A percentile compares a stretch with the other conserved stretches of the same genome.
These are phyloP conservation scores for Plantago major DNA, from an alignment of 257 asterid genomes.

Conservation along the genomic window DNA sequence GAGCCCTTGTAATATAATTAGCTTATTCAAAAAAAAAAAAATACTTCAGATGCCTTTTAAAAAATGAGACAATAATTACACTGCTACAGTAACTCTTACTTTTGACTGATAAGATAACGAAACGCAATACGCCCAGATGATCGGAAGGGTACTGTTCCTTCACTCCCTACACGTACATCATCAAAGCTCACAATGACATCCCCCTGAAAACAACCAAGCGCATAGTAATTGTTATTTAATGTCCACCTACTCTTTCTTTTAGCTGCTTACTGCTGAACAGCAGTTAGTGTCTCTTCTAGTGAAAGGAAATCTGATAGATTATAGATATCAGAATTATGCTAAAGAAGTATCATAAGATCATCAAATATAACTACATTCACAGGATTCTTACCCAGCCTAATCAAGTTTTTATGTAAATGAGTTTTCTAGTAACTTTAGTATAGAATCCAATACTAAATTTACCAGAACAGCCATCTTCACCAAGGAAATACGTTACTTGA, in stretches of 20 bases:
- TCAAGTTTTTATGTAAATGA: background rate
- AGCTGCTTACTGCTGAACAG: constrained; percentile 12
- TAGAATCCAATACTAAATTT: too few relatives aligned
- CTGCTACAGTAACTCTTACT: constrained; percentile 39
- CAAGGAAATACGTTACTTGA: too few relatives aligned
- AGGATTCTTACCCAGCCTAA: background rate
- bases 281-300: background rate
- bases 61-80: too few relatives aligned
- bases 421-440: too few relatives aligned
- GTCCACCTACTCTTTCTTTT: background rate
- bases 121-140: constrained; percentile 92
- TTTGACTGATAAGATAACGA: constrained; percentile 88
- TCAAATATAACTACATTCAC: background rate
- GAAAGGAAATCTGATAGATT: background rate
- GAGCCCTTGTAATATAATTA: too few relatives aligned
- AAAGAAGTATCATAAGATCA: background rate
- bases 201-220: constrained; percentile 52
- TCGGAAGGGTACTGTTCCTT: constrained; percentile 95
- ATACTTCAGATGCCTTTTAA: too few relatives aligned
- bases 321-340: background rate
- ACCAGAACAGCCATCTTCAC: too few relatives aligned
- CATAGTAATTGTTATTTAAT: constrained; percentile 12
- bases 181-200: constrained; percentile 93
- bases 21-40: too few relatives aligned
- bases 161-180: constrained; percentile 78